A percentile compares a stretch with the other conserved stretches of the same genome.
phyloP scores from a whole-genome alignment of 441 rosid species.

The Erodium chrysanthum region DNA sequence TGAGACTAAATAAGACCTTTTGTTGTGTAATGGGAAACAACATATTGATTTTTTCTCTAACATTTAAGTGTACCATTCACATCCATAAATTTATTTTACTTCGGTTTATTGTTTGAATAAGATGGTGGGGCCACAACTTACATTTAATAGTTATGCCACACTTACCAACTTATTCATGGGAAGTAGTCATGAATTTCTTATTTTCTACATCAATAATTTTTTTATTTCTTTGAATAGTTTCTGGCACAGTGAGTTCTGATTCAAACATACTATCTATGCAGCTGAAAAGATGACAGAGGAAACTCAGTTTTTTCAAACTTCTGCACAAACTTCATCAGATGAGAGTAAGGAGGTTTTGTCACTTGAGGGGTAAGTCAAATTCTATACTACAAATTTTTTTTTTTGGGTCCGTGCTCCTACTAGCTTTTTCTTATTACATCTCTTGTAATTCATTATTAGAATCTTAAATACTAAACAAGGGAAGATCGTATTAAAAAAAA shows the following conservation, averaged over 20 bases:
- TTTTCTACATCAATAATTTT: constrained; percentile 9
- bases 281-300: constrained; percentile 36
- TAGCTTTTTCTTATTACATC: background rate
- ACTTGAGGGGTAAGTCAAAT: constrained; percentile 48
- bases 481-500: background rate
- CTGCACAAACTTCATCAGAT: constrained; percentile 19
- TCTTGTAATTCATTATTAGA: background rate
- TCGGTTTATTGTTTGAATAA: constrained; percentile 15
- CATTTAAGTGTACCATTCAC: constrained; percentile 8
- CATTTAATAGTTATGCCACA: constrained; percentile 14
- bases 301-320: constrained; percentile 29
- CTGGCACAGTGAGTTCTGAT: constrained; percentile 23
- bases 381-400: constrained; percentile 8
- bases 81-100: constrained; percentile 12
- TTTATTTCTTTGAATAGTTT: too few relatives aligned
- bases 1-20: constrained; percentile 16
- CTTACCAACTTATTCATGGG: constrained; percentile 16
- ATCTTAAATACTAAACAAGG: background rate
- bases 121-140: constrained; percentile 15
- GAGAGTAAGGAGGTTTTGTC: constrained; percentile 25
- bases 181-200: constrained; percentile 11
- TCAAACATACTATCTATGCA: constrained; percentile 31
- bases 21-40: constrained; percentile 27
- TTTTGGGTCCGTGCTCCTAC: background rate
- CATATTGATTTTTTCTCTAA: constrained; percentile 21